Percentiles rank a stretch among this genome's conserved stretches.
phyloP scores from a whole-genome alignment of 2,329 filamentous ascomycete species.

The Ophiosphaerella herpotricha region DNA sequence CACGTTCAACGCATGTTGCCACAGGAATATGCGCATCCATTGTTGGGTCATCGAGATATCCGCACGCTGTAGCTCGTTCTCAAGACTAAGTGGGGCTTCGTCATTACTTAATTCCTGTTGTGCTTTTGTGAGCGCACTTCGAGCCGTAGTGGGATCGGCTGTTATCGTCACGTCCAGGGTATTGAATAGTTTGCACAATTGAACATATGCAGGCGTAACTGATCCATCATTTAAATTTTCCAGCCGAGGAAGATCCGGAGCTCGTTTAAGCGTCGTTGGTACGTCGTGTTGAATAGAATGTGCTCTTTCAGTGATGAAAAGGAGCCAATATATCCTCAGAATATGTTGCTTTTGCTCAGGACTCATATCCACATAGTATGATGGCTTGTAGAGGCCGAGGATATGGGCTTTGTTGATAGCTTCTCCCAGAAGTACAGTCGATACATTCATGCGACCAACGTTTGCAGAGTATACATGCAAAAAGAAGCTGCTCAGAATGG shows the following conservation, averaged over 20 bases:
- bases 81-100: slow-evolving; percentile 29
- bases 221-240: slow-evolving; percentile 39
- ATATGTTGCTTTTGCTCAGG: slow-evolving; percentile 34
- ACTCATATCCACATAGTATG: slow-evolving; percentile 31
- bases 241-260: slow-evolving; percentile 32
- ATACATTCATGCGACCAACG: slow-evolving; percentile 40
- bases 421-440: slow-evolving; percentile 39
- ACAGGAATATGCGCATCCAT: slow-evolving; percentile 45
- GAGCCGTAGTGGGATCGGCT: slow-evolving; percentile 34
- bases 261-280: slow-evolving; percentile 36
- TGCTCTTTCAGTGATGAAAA: slow-evolving; percentile 44
- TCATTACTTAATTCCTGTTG: slow-evolving; percentile 41
- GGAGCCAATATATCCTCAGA: slow-evolving; percentile 41
- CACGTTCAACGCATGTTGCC: slow-evolving; percentile 43
- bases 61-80: slow-evolving; percentile 44
- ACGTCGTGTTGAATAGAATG: slow-evolving; percentile 45
- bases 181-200: slow-evolving; percentile 41
- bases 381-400: slow-evolving; percentile 34
- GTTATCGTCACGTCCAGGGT: slow-evolving; percentile 43
- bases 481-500: slow-evolving; percentile 39
- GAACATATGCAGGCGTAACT: slow-evolving; percentile 39
- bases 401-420: slow-evolving; percentile 42
- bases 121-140: slow-evolving; percentile 35
- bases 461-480: slow-evolving; percentile 43
- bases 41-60: slow-evolving; percentile 46